These are phyloP conservation scores for Ramaria rubella DNA, from an alignment of 768 basidiomycete species.

Conservation along the genomic window DNA sequence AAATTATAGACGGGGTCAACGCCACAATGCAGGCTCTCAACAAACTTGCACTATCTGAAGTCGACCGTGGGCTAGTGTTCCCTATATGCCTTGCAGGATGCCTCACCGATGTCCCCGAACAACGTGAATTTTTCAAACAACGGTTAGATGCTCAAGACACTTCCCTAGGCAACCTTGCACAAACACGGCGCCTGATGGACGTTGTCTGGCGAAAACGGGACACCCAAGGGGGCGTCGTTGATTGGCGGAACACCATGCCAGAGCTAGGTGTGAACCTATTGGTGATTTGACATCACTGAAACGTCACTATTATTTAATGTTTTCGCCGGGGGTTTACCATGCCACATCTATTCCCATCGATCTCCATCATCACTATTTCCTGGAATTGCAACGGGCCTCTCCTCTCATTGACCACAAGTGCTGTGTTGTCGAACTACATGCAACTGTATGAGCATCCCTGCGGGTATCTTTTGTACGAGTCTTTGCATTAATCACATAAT, in stretches of 20 bases:
- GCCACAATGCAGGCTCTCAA: constrained; percentile 46
- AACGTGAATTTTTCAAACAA: constrained; percentile 52
- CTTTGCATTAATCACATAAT: too few relatives aligned
- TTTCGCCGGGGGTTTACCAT: neutral
- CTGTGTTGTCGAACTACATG: constrained; percentile 1
- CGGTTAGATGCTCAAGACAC: constrained; percentile 50
- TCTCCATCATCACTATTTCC: neutral
- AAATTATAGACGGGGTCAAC: constrained; percentile 56
- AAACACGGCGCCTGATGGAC: constrained; percentile 57
- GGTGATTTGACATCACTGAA: constrained; percentile 35
- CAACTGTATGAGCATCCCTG: neutral
- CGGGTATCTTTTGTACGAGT: neutral
- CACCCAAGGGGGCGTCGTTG: constrained; percentile 43
- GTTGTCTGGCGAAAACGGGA: constrained; percentile 65
- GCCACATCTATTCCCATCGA: neutral
- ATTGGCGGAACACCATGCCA: constrained; percentile 55
- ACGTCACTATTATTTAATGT: neutral
- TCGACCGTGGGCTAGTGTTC: constrained; percentile 65
- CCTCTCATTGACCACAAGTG: constrained; percentile 4
- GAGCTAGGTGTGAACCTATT: constrained; percentile 45
- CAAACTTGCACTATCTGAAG: constrained; percentile 48
- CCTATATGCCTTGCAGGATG: constrained; percentile 70
- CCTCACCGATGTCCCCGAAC: constrained; percentile 58
- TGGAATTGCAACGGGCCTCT: neutral
- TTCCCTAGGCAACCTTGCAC: constrained; percentile 53